These are phyloP conservation scores for Mycena filopes DNA, from an alignment of 768 basidiomycete genomes.

Conservation along the genomic window DNA sequence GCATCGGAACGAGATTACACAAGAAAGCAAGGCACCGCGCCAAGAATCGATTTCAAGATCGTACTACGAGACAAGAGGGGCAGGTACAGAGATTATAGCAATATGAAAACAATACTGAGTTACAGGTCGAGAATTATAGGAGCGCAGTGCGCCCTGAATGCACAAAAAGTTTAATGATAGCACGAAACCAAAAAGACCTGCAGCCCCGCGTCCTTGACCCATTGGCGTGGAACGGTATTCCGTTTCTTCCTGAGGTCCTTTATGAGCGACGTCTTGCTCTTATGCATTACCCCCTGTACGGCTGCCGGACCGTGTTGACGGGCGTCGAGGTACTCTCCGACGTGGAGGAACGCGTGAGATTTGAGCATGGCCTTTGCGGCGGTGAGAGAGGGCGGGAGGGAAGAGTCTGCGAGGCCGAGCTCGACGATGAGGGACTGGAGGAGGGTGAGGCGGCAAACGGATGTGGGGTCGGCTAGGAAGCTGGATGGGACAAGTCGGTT, in stretches of 20 bases:
- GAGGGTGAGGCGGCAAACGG: constrained; percentile 64
- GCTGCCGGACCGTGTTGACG: constrained; percentile 72
- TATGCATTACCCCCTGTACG: constrained; percentile 69
- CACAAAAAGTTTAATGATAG: constrained; percentile 30
- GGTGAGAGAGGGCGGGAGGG: constrained; percentile 68
- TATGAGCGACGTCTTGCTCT: constrained; percentile 69
- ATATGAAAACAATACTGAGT: not conserved
- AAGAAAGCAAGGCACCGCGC: not conserved
- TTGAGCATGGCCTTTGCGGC: constrained; percentile 77
- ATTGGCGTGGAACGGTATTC: constrained; percentile 56
- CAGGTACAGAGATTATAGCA: constrained; percentile 5
- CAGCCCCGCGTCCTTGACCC: constrained; percentile 73
- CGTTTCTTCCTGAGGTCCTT: constrained; percentile 66
- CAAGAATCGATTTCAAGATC: constrained; percentile 15
- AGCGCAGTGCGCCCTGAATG: not conserved
- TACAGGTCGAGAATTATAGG: constrained; percentile 3
- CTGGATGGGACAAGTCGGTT: constrained; percentile 41
- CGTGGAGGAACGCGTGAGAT: constrained; percentile 73
- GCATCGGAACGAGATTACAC: not conserved
- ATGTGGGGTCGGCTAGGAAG: constrained; percentile 61
- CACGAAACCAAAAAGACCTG: constrained; percentile 71
- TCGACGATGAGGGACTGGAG: constrained; percentile 82
- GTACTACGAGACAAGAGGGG: not conserved
- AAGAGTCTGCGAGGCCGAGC: constrained; percentile 66
- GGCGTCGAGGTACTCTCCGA: constrained; percentile 76